Base-by-base conservation (phyloP, 768 basidiomycete species). In the Panus rudis region DNA sequence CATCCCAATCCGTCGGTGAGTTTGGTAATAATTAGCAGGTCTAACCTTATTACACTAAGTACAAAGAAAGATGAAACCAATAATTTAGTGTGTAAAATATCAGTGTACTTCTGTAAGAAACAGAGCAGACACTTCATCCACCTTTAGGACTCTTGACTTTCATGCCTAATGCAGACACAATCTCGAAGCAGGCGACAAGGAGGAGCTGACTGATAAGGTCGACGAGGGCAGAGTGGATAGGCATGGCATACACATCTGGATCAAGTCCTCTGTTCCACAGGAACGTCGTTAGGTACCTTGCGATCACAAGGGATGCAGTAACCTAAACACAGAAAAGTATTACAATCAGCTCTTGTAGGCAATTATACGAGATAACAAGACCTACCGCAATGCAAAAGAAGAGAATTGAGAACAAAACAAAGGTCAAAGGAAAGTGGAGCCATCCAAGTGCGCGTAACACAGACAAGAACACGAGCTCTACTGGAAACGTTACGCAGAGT, bases 161-260 rank as follows among this genome's bases (percentile, higher is more conserved):
- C 25, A 59, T 53, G 2, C 73, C 74, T 3, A 73, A 28, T 12
- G 53, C 53, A 2, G 76, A 72, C 3, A 82, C 81, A 22, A 88
- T 63, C 59, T 80, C 74, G 52, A 85, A 89, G 58, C 84, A 85
- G 1, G 75, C 52, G 2, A 90, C 89, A 7, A 97, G 75, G 6
- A 94, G 66, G 17, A 84, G 58, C 58, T 92, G 86, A 13, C 90
- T 89, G 24, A 86, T 63, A 40, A 94, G 76, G 59, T 93, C 90
- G 72, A 92, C 83, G 32, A 90, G 57, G 1, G 92, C 88, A 10
- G 88, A 91, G 51, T 94, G 92, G 21, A 94, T 76, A 6, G 92
- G 92, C n/a, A 97, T 66, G 2, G 91, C 91, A 59, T 94, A 93
- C 64, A 86, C 81, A 59, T 97, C 92, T 4, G 92, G 92, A 59